A percentile compares a stretch with the other conserved stretches of the same genome.
phyloP scores from a whole-genome alignment of 441 rosid genomes.

The Adansonia gregorii region DNA sequence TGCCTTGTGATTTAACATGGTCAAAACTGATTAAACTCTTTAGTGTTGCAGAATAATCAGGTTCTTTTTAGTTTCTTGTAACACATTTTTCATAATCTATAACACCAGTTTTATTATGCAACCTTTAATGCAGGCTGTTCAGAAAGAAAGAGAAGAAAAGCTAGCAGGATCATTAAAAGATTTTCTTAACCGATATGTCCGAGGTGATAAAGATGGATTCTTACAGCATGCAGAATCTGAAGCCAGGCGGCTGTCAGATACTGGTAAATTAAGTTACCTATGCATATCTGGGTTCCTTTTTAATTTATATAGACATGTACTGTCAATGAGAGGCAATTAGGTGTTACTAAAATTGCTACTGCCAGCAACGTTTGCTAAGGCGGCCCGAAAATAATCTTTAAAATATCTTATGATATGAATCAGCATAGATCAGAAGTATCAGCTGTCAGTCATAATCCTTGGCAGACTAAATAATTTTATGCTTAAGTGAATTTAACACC shows the following conservation, averaged over 20 bases:
- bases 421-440: not conserved
- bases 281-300: not conserved
- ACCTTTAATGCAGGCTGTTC: conserved; percentile 56
- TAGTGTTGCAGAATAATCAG: not conserved
- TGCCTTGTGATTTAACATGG: not conserved
- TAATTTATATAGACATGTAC: not conserved
- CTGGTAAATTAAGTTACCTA: conserved; percentile 44
- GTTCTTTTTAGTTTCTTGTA: not conserved
- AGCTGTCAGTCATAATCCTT: not conserved
- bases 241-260: conserved; percentile 70
- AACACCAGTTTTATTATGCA: conserved; percentile 2
- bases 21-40: not conserved
- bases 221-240: conserved; percentile 68
- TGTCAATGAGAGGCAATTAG: not conserved
- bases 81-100: not conserved
- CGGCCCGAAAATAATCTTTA: not conserved
- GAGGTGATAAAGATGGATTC: conserved; percentile 78
- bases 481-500: conserved; percentile 15
- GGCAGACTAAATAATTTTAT: not conserved
- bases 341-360: not conserved
- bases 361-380: not conserved
- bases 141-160: conserved; percentile 90
- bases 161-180: conserved; percentile 68
- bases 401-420: not conserved
- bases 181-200: conserved; percentile 68